phyloP scores from a whole-genome alignment of 2,329 filamentous ascomycete species.

The Phaeosphaeria sp. region DNA sequence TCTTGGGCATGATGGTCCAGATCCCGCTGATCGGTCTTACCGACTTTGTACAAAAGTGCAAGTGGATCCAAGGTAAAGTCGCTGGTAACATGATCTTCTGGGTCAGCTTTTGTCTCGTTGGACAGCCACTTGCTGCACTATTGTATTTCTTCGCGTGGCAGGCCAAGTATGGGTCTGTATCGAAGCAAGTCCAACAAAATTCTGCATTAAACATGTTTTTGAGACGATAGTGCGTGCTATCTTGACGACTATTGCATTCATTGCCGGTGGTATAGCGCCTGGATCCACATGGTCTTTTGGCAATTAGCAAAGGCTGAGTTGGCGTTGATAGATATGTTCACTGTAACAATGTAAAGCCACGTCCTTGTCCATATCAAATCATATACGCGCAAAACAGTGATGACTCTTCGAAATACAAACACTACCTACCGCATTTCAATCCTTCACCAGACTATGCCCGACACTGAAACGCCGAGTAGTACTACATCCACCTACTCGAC shows the following conservation, averaged over 20 bases:
- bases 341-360: background rate
- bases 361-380: background rate
- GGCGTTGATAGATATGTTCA: background rate
- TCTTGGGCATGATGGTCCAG: conserved; percentile 92
- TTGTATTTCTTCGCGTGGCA: conserved; percentile 99
- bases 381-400: too few relatives aligned
- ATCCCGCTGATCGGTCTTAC: conserved; percentile 87
- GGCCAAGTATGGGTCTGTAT: conserved; percentile 91
- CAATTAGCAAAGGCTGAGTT: background rate
- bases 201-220: conserved; percentile 28
- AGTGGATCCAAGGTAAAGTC: conserved; percentile 75
- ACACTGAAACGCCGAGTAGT: too few relatives aligned
- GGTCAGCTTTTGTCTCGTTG: conserved; percentile 94
- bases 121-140: conserved; percentile 89
- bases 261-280: too few relatives aligned
- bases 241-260: background rate
- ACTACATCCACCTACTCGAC: background rate
- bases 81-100: conserved; percentile 95
- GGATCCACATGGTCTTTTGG: too few relatives aligned
- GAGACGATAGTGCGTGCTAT: conserved; percentile 16
- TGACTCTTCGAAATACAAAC: too few relatives aligned
- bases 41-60: conserved; percentile 77
- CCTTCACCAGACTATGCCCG: too few relatives aligned
- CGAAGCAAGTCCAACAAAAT: conserved; percentile 40
- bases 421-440: too few relatives aligned